Base-by-base conservation (phyloP, 352 stramenopile genomes). In the Halophytophthora batemanensis region DNA sequence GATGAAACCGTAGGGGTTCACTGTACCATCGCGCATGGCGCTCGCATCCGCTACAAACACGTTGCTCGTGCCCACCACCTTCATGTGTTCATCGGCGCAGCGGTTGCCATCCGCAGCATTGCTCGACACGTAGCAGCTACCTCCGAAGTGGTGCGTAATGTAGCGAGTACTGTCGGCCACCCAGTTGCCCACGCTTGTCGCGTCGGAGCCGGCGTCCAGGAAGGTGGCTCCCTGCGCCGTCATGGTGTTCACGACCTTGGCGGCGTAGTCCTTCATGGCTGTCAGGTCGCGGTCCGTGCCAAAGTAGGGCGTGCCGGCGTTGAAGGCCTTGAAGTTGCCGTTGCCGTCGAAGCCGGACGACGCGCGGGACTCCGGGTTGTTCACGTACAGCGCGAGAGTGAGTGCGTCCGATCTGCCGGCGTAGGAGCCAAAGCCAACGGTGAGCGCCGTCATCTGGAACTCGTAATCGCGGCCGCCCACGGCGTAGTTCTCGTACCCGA, bases 1-100 rank as follows among this genome's bases (percentile, higher is more conserved):
- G 48, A 89, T 64, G 43, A 87, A 89, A 14, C 68, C 77, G 53
- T 84, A 89, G 48, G 77, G 79, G 53, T 85, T 89, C 21, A 78
- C 67, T 0, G 78, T 88, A 8, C 77, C 82, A 7, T 85, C 77
- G 7, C 61, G 60, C 77, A 86, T 86, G 11, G 73, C 61, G 19
- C 61, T 82, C 5, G 61, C 77, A 39, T 92, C 78, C 1, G 58
- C 66, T 14, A 92, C 59, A 40, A 85, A 90, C 19, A 89, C 61
- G 62, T 92, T 90, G 50, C 41, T 71, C 4, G 77, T 87, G 19
- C 77, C 81, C 13, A 87, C 22, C 6, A 91, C 74, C 0, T 63
- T 63, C 39, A 89, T 46, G 52, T 81, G 84, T 6, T 76, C 58
- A 29, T 88, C 81, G 0, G 76, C 77, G 28, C 76, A 89, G 8